These are phyloP conservation scores for Myxozyma geophila DNA, from an alignment of 805 yeast species.

Conservation along the genomic window DNA sequence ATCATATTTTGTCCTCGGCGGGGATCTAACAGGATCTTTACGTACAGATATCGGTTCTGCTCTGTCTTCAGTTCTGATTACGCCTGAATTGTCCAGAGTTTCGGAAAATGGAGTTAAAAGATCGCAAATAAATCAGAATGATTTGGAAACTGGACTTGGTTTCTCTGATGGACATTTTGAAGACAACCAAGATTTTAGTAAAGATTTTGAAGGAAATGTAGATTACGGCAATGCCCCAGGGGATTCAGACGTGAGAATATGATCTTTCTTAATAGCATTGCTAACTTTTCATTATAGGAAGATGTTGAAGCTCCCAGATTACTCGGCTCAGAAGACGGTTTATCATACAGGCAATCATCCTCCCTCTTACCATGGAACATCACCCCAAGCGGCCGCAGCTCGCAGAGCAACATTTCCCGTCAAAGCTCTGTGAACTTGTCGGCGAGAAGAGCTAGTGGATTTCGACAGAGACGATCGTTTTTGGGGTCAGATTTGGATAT, in stretches of 20 bases:
- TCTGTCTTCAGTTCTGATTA: not conserved
- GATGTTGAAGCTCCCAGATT: conserved; percentile 17
- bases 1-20: conserved; percentile 16
- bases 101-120: no score
- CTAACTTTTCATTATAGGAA: not conserved
- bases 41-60: not conserved
- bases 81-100: not conserved
- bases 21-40: not conserved
- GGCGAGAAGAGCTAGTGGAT: not conserved
- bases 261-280: not conserved
- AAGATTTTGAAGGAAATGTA: not conserved
- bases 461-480: conserved; percentile 2
- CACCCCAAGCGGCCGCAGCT: not conserved
- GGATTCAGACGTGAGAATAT: not conserved
- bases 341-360: conserved; percentile 1
- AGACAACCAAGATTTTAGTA: not conserved
- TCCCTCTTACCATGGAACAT: conserved; percentile 20
- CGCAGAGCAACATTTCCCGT: not conserved
- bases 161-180: not conserved
- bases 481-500: conserved; percentile 8
- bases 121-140: not conserved
- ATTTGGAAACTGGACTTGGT: not conserved
- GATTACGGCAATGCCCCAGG: not conserved
- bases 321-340: conserved; percentile 7
- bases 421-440: not conserved